Evolutionary conservation across 768 basidiomycete species (phyloP), one percentile per base, ranked within the genome.

Genomic region (Filobasidium floriforme): DNA sequence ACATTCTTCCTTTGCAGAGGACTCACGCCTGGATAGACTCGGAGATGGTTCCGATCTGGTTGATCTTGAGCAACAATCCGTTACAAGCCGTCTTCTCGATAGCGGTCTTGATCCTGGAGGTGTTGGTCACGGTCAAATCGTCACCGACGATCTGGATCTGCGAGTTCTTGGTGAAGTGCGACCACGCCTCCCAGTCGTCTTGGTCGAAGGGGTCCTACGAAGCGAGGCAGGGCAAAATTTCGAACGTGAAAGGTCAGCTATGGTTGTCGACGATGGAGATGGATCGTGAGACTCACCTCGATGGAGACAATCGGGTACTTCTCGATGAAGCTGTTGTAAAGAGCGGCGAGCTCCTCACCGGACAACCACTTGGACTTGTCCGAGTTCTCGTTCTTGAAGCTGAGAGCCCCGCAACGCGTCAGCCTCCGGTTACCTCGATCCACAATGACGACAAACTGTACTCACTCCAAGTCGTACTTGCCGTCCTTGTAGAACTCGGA

Each of bases 401-500:
- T 1, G 40, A 5, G 7, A 3, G 22, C 5, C 12, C 3, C 7
- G 44, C 24, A 15, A 3, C 46, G 46, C 15, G 14, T 18, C 46
- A 18, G 46, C 22, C 46, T 18, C 18, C 12, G 18, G 5, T 18
- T 18, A 5, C 22, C 46, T 49, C 46, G 19, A 44, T 10, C 43
- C 19, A 44, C 43, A 44, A 10, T 44, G 32, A 37, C 32, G 4
- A 3, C 32, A 9, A 37, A 3, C 32, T 37, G 4, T 52, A 70
- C 73, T 57, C 63, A 76, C 77, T 97, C 92, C 69, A 98, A 82
- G 77, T 98, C 94, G 81, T 99, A 99, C 83, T 97, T 97, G 73
- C 93, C 94, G 6, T 97, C 92, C 86, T 96, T 98, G 88, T 91
- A 99, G 85, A 99, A 99, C 81, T 99, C 96, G 80, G 94, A 97